Evolutionary conservation across 352 stramenopile species (phyloP), one percentile per base, ranked within the genome.

Genomic region (Aphanomyces invadans): DNA sequence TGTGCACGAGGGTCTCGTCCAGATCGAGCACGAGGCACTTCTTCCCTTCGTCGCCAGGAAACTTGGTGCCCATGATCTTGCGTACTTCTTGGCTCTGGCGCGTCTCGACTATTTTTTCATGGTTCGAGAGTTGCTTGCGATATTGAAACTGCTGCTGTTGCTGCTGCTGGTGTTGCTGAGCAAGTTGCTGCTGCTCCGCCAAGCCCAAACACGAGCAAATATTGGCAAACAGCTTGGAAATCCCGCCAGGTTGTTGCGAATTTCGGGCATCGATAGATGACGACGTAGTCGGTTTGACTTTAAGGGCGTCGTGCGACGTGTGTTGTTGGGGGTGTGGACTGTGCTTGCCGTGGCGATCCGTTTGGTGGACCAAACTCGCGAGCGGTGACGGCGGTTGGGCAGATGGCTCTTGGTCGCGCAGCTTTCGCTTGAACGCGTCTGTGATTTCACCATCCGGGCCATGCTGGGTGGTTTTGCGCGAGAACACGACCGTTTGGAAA

Each of bases 1-100:
- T 97, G 79, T 99, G 96, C 11, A 99, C 96, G 3, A 99, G 76
- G 17, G 97, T 99, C 72, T 99, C 97, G 74, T 99, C 97, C 28
- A 99, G 76, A 69, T 99, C 97, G 23, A 99, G 77, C 28, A 97
- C 86, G 25, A 98, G 79, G 39, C 87, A 95, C 70, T 96, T 95
- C 66, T 94, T 95, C 45, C 79, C 85, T 2, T 70, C 63, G 54
- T 95, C 84, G 26, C 81, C 71, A 0, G 73, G 72, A 4, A 44
- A 67, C 4, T 71, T 28, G 2, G 78, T 78, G 26, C 74, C 73
- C 25, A 90, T 62, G 29, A 90, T 66, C 46, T 57, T 57, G 46
- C 59, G 59, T 4, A 66, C 59, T 33, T 66, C 59, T 10, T 53
- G 73, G 49, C 78, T 90, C 71, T 80, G 83, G 62, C 79, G 75